phyloP scores from a whole-genome alignment of 148 eudicot genomes.

The Camellia lanceoleosa region DNA sequence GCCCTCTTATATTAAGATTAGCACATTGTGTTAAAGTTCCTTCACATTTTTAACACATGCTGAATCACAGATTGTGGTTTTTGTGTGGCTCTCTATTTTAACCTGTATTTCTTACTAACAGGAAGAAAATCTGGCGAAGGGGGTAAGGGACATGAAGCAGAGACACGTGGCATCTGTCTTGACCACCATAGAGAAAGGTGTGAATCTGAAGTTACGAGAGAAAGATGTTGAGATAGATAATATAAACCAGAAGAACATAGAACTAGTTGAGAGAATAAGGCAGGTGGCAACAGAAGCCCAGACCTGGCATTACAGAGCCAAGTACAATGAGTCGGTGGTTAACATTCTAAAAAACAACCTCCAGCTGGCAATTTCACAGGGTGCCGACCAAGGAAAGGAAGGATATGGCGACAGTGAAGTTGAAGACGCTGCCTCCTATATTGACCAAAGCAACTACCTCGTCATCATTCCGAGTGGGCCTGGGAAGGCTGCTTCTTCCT shows the following conservation, averaged over 20 bases:
- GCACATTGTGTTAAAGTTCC: not conserved
- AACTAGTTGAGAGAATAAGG: constrained; percentile 66
- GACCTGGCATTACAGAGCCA: constrained; percentile 76
- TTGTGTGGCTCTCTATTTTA: not conserved
- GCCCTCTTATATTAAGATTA: not conserved
- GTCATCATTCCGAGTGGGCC: constrained; percentile 25
- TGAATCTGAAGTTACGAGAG: constrained; percentile 61
- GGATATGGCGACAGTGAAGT: constrained; percentile 79
- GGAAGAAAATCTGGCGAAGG: constrained; percentile 74
- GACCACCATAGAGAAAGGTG: constrained; percentile 57
- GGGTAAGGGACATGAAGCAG: constrained; percentile 65
- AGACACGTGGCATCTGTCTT: constrained; percentile 67
- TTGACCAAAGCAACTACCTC: constrained; percentile 51
- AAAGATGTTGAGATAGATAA: constrained; percentile 68
- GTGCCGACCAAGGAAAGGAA: constrained; percentile 65
- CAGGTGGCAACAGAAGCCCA: constrained; percentile 76
- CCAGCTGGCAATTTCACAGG: constrained; percentile 65
- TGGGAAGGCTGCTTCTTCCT: constrained; percentile 26
- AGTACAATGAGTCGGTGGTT: constrained; percentile 79
- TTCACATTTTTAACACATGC: not conserved
- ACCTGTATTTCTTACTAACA: constrained; percentile 30
- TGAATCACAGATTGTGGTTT: not conserved
- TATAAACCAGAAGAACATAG: constrained; percentile 73
- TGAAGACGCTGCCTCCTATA: constrained; percentile 71
- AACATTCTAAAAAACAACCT: constrained; percentile 66